A percentile compares a stretch with the other conserved stretches of the same genome.
These are phyloP conservation scores for Fusarium sublunatum DNA, from an alignment of 2,329 filamentous ascomycete genomes.

Conservation along the genomic window DNA sequence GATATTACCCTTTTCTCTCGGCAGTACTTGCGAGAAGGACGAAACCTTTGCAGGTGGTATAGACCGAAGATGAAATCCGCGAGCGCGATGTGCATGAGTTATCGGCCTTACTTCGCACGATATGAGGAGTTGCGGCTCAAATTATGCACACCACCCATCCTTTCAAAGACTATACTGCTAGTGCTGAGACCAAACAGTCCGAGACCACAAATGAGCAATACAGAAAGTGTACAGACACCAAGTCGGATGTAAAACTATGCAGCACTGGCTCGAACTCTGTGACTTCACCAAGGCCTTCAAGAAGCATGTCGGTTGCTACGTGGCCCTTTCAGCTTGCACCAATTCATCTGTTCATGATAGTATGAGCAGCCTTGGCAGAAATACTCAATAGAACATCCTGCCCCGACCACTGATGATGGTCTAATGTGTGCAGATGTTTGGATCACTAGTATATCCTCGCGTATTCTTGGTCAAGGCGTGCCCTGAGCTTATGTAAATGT, in stretches of 20 bases:
- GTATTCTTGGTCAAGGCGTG: background rate
- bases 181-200: background rate
- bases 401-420: background rate
- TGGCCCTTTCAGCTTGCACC: background rate
- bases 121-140: background rate
- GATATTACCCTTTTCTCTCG: background rate
- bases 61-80: background rate
- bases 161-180: background rate
- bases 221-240: background rate
- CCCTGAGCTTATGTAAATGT: background rate
- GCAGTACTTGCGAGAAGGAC: background rate
- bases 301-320: background rate
- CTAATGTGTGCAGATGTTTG: conserved; percentile 18
- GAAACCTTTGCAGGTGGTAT: background rate
- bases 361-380: too few relatives aligned
- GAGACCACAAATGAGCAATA: background rate
- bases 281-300: background rate
- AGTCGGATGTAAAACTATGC: background rate
- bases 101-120: background rate
- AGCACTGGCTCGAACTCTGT: background rate
- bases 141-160: background rate
- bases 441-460: conserved; percentile 6
- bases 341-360: background rate
- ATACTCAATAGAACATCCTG: background rate
- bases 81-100: conserved; percentile 3